A percentile compares a stretch with the other conserved stretches of the same genome.
Conservation (phyloP, 768 basidiomycete genomes). For the Dendrothele bispora region DNA sequence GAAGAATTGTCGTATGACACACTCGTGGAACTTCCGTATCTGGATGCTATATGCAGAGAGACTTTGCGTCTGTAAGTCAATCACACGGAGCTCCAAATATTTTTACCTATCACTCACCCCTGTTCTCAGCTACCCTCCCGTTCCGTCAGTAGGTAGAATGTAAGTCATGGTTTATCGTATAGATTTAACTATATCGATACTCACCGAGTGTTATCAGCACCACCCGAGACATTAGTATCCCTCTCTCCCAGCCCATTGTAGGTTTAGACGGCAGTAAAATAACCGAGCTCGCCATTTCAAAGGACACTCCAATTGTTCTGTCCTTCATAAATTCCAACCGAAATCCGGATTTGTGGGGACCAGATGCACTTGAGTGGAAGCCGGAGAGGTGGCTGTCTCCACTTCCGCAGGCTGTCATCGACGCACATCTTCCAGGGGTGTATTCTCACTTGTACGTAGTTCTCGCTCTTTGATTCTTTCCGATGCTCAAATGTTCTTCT, state of each 20-base stretch:
- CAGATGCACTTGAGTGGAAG: constrained; percentile 43
- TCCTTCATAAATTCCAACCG: constrained; percentile 31
- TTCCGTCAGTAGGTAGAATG: constrained; percentile 21
- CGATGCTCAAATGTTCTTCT: background rate
- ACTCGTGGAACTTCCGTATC: constrained; percentile 33
- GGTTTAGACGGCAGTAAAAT: constrained; percentile 26
- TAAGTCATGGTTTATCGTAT: constrained; percentile 14
- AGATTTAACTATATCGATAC: background rate
- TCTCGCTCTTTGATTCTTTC: background rate
- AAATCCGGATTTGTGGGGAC: constrained; percentile 39
- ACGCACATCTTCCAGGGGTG: constrained; percentile 34
- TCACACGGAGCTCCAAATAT: too few relatives aligned
- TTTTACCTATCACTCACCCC: too few relatives aligned
- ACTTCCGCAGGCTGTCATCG: constrained; percentile 28
- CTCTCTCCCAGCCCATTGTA: constrained; percentile 32
- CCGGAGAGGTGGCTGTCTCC: constrained; percentile 44
- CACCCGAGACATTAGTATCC: constrained; percentile 29
- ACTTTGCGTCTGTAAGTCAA: constrained; percentile 35
- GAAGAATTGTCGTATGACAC: constrained; percentile 35
- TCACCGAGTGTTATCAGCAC: constrained; percentile 26
- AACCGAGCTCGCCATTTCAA: constrained; percentile 23
- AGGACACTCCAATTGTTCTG: constrained; percentile 25
- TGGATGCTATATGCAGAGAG: constrained; percentile 41
- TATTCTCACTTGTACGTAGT: constrained; percentile 34
- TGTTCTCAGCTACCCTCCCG: constrained; percentile 28